Evolutionary conservation across 148 eudicot species (phyloP).

Genomic region (Vaccinium vitisidaea): DNA sequence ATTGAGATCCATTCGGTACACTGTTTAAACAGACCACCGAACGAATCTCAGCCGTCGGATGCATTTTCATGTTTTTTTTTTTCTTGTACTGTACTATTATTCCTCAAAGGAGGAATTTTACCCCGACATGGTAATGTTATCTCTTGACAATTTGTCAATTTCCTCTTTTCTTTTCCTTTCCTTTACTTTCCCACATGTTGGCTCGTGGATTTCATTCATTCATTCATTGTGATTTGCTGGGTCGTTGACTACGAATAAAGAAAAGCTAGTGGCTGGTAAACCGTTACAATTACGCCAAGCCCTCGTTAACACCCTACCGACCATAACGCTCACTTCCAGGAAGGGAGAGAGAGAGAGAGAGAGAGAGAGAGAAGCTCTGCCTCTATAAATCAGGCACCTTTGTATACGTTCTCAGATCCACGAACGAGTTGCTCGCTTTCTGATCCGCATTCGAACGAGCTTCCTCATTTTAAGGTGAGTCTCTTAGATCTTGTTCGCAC

Average conservation of each 20-base stretch:
- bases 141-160: too few relatives aligned
- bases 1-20: too few relatives aligned
- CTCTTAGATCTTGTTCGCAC: constrained; percentile 15
- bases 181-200: too few relatives aligned
- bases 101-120: too few relatives aligned
- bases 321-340: not conserved
- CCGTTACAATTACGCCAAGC: not conserved
- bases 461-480: constrained; percentile 10
- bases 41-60: too few relatives aligned
- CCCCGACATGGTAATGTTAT: too few relatives aligned
- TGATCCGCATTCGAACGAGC: not conserved
- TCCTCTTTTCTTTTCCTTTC: too few relatives aligned
- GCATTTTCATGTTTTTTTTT: too few relatives aligned
- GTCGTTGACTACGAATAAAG: not conserved
- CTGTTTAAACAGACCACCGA: too few relatives aligned
- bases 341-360: not conserved
- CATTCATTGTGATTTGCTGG: too few relatives aligned
- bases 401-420: not conserved
- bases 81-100: too few relatives aligned
- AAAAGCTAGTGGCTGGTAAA: not conserved
- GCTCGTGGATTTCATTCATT: too few relatives aligned
- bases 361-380: not conserved
- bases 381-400: not conserved
- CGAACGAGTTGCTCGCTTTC: constrained; percentile 6
- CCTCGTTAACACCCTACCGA: not conserved